Percentiles rank a stretch among this genome's conserved stretches.
phyloP scores from a whole-genome alignment of 208 protist species.

The Histomonas meleagridis region DNA sequence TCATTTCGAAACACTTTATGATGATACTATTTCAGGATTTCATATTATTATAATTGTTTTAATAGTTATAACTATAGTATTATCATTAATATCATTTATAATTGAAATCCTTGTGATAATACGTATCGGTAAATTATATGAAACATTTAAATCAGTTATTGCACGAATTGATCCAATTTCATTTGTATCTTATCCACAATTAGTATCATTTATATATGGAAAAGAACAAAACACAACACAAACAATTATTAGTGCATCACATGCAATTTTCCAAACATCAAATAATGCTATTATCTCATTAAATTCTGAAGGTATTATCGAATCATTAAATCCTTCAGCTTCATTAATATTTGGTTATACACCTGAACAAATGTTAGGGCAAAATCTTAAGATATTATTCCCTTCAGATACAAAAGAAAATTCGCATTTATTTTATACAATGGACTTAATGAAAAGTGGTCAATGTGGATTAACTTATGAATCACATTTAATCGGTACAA shows the following conservation, averaged over 20 bases:
- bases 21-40: neutral
- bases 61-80: neutral
- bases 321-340: neutral
- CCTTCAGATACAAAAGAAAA: neutral
- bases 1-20: neutral
- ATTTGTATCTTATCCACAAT: neutral
- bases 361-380: conserved; percentile 26
- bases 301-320: neutral
- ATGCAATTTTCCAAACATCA: neutral
- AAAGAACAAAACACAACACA: neutral
- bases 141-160: neutral
- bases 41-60: neutral
- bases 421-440: neutral
- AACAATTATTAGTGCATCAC: neutral
- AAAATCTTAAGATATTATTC: neutral
- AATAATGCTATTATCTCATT: neutral
- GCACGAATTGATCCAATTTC: neutral
- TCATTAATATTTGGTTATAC: neutral
- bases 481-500: neutral
- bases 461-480: neutral
- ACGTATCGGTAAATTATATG: too few relatives aligned
- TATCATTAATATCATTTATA: neutral
- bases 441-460: neutral
- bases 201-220: neutral
- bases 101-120: neutral